Evolutionary conservation across 352 stramenopile species (phyloP).

Genomic region (Blastocystis sp.): DNA sequence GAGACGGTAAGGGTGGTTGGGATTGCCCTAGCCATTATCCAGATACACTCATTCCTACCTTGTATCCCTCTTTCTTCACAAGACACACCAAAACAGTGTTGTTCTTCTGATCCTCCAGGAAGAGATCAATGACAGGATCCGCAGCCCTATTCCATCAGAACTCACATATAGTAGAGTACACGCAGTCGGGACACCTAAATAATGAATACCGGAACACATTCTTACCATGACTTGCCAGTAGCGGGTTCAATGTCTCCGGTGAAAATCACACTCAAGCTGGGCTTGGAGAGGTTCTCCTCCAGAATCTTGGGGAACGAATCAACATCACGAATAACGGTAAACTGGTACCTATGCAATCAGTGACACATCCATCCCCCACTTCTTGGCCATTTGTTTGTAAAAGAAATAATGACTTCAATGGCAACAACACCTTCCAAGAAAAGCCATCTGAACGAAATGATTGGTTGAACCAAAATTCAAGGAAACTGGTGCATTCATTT

Average conservation of each 20-base stretch:
- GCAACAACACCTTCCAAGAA: not conserved
- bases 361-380: not conserved
- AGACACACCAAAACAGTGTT: slow-evolving; percentile 49
- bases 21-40: slow-evolving; percentile 25
- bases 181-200: slow-evolving; percentile 54
- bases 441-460: slow-evolving; percentile 1
- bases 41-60: not conserved
- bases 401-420: not conserved
- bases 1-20: slow-evolving; percentile 43
- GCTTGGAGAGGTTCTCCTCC: slow-evolving; percentile 40
- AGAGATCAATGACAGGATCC: slow-evolving; percentile 38
- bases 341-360: slow-evolving; percentile 5
- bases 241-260: slow-evolving; percentile 47
- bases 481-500: not conserved
- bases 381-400: slow-evolving; percentile 56
- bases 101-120: slow-evolving; percentile 56
- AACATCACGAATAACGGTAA: slow-evolving; percentile 57
- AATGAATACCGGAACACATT: not conserved
- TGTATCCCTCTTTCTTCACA: slow-evolving; percentile 52
- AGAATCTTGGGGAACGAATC: slow-evolving; percentile 44
- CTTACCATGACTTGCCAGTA: slow-evolving; percentile 55
- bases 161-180: not conserved
- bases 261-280: slow-evolving; percentile 39
- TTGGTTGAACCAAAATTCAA: slow-evolving; percentile 38
- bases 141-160: not conserved